A percentile compares a stretch with the other conserved stretches of the same genome.
Conservation (phyloP, 2,329 filamentous ascomycete genomes). For the Pleurostoma richardsiae region DNA sequence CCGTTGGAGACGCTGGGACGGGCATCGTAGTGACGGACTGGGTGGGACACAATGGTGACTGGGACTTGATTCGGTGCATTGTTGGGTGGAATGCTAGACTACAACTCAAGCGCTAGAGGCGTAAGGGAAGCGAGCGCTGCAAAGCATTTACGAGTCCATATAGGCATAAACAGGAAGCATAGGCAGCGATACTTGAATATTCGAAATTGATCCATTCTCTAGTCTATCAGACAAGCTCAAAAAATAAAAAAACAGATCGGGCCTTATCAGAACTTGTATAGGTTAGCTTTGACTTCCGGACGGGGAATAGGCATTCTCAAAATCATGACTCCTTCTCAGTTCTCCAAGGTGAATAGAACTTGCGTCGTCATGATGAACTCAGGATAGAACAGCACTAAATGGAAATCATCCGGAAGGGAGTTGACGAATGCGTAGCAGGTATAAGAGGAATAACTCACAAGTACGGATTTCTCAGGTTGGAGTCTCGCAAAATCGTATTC, state of each 20-base stretch:
- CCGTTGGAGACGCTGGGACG: conserved; percentile 67
- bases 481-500: no score
- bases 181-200: neutral
- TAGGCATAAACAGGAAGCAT: neutral
- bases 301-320: conserved; percentile 2
- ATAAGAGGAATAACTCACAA: neutral
- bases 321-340: conserved; percentile 39
- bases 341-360: conserved; percentile 55
- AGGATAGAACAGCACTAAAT: conserved; percentile 38
- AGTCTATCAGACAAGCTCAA: no score
- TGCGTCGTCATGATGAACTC: conserved; percentile 53
- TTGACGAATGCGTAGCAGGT: conserved; percentile 1
- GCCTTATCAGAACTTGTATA: no score
- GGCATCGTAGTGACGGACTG: conserved; percentile 91
- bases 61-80: conserved; percentile 83
- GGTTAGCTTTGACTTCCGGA: no score
- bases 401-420: conserved; percentile 44
- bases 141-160: neutral
- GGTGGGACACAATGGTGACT: conserved; percentile 82
- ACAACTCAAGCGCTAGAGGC: conserved; percentile 31
- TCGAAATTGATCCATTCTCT: no score
- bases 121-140: neutral
- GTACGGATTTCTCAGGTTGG: no score
- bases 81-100: conserved; percentile 83
- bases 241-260: no score